Percentiles rank a stretch among this genome's conserved stretches.
These are phyloP conservation scores for Metschnikowia baotianmanensis DNA, from an alignment of 805 yeast genomes.

Conservation along the genomic window DNA sequence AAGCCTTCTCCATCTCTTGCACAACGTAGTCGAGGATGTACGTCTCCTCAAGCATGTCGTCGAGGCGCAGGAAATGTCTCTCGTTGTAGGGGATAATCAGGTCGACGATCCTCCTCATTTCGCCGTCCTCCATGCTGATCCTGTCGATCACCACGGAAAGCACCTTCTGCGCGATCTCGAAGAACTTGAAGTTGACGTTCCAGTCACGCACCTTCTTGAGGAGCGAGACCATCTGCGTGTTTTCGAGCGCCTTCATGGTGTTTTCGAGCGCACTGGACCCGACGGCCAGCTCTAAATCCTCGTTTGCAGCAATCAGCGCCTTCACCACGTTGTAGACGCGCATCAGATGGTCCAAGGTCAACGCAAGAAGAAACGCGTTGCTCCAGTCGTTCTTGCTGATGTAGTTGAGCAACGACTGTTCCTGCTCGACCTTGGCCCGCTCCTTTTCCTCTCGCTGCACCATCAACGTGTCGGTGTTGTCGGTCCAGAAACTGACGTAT, in stretches of 20 bases:
- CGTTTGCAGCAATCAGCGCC: conserved; percentile 51
- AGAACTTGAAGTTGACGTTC: conserved; percentile 86
- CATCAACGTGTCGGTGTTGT: conserved; percentile 73
- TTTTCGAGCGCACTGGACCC: conserved; percentile 63
- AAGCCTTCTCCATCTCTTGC: conserved; percentile 56
- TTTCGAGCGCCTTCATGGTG: conserved; percentile 54
- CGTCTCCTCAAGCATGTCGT: conserved; percentile 80
- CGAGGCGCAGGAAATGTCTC: conserved; percentile 77
- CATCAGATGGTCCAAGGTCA: conserved; percentile 88
- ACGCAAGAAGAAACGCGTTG: conserved; percentile 81
- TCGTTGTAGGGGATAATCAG: conserved; percentile 85
- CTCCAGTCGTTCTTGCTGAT: conserved; percentile 77
- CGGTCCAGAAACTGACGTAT: conserved; percentile 83
- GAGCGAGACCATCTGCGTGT: conserved; percentile 57
- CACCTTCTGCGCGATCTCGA: conserved; percentile 75
- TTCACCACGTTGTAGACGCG: conserved; percentile 75
- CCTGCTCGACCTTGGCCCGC: conserved; percentile 71
- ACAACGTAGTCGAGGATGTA: conserved; percentile 81
- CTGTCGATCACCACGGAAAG: conserved; percentile 60
- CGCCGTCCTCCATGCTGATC: conserved; percentile 57
- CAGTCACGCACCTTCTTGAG: conserved; percentile 85
- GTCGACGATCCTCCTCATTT: conserved; percentile 65
- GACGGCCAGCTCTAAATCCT: conserved; percentile 48
- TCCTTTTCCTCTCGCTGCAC: conserved; percentile 49
- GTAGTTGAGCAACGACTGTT: conserved; percentile 78